Base-by-base conservation (phyloP, 2,329 filamentous ascomycete genomes). In the Cryphonectria naterciae region DNA sequence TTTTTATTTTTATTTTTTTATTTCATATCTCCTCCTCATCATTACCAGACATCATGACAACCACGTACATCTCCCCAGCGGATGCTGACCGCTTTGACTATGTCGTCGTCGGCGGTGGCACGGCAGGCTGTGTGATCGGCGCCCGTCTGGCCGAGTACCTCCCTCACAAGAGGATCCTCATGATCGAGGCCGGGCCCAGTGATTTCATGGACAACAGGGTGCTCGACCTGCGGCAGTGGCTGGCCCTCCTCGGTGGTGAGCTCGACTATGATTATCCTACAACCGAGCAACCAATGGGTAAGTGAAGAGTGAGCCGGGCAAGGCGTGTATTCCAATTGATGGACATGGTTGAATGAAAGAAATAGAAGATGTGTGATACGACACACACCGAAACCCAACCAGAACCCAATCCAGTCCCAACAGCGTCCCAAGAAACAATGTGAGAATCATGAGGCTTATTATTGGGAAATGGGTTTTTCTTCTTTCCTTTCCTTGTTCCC, bases 231-330 rank as follows among this genome's bases (percentile, higher is more conserved):
- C 94, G 94, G 78, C 91, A 97, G 82, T 97, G 94, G 94, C 85
- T 97, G 74, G 89, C 87, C 74, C 85, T 97, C 66, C 89, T 97
- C 39, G 94, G 94, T 74, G 93, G 93, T 78, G 90, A 97, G 78
- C 88, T 97, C 73, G 94, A 97, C 83, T 97, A 95, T 81, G 94
- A 97, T 82, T 97, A 97, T 82, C 89, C 89, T 77, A 97, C 94
- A 56, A 93, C 91, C 64, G 93, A 97, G 83, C 94, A 97, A 84
- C 94, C 94, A 74, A 96, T 89, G 84, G 87, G 87, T 87, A 83
- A 77, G 81, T 80, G 43, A 46, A 39, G 11, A 10, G 8, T 39
- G 37, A 46, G 62, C 22, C 49, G 11, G 37, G 10, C 37, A 39
- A 32, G 37, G 41, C 41, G 15, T 43, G 41, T 43, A 2, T 2